Evolutionary conservation across 73 alveolate genomes (phyloP).

Genomic region (Urostyla sp.): DNA sequence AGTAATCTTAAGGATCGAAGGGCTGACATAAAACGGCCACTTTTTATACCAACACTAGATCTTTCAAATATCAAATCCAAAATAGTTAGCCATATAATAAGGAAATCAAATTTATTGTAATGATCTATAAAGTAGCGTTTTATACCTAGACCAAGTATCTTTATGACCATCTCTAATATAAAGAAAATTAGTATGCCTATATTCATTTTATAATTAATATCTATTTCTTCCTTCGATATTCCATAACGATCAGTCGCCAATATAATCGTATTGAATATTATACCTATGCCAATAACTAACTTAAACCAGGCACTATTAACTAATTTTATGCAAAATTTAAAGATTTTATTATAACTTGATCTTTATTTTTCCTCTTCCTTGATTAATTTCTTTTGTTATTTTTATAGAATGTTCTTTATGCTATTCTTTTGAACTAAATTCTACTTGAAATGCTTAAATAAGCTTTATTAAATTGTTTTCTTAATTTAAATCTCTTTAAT

Average conservation of each 20-base stretch:
- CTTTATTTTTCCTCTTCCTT: no score
- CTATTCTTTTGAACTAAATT: no score
- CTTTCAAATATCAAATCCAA: conserved; percentile 17
- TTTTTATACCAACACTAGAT: neutral
- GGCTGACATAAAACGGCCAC: conserved; percentile 53
- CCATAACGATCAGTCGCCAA: conserved; percentile 29
- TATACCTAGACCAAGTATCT: conserved; percentile 44
- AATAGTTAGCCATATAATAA: conserved; percentile 31
- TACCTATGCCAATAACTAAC: no score
- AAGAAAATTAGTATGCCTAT: neutral
- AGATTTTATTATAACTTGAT: no score
- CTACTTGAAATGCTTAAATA: no score
- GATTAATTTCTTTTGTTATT: no score
- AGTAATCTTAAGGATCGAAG: conserved; percentile 56
- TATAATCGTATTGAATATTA: conserved; percentile 32
- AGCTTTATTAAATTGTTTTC: conserved; percentile 38
- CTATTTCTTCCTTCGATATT: no score
- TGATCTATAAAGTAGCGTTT: conserved; percentile 46
- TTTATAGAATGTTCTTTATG: no score
- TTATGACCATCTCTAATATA: conserved; percentile 37
- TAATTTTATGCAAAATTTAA: no score
- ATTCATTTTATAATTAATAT: no score
- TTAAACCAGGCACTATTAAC: no score
- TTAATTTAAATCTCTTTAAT: conserved; percentile 11
- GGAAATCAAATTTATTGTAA: conserved; percentile 45